These are phyloP conservation scores for Aspergillus sergii DNA, from an alignment of 2,329 filamentous ascomycete species.

Conservation along the genomic window DNA sequence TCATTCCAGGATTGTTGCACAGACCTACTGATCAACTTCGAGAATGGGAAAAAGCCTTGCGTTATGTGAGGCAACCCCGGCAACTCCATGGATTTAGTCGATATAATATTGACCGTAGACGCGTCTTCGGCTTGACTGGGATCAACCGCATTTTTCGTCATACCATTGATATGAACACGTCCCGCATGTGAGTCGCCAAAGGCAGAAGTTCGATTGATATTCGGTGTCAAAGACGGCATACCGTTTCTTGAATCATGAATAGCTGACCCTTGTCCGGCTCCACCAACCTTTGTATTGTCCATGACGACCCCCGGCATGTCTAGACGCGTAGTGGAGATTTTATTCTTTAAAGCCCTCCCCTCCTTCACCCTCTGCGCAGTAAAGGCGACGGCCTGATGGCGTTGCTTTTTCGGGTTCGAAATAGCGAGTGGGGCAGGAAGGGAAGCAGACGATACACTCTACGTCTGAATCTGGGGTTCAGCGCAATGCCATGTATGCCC, in stretches of 20 bases:
- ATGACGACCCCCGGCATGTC: slow-evolving; percentile 48
- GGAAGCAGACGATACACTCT: slow-evolving; percentile 25
- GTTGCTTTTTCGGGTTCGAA: slow-evolving; percentile 20
- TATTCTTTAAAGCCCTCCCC: slow-evolving; percentile 27
- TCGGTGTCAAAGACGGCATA: slow-evolving; percentile 18
- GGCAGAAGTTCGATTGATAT: slow-evolving; percentile 19
- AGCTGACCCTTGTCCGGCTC: slow-evolving; percentile 27
- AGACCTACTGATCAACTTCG: slow-evolving; percentile 73
- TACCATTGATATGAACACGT: slow-evolving; percentile 31
- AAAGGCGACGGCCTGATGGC: slow-evolving; percentile 24
- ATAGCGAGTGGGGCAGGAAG: slow-evolving; percentile 28
- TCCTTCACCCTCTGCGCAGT: slow-evolving; percentile 33
- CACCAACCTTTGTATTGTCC: slow-evolving; percentile 38
- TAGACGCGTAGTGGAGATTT: slow-evolving; percentile 19
- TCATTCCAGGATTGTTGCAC: slow-evolving; percentile 82
- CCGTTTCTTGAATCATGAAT: slow-evolving; percentile 30
- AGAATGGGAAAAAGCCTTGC: slow-evolving; percentile 74
- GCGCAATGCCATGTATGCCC: slow-evolving; percentile 30
- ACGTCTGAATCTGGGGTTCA: slow-evolving; percentile 21
- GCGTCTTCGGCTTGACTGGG: slow-evolving; percentile 16
- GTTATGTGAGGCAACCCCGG: slow-evolving; percentile 69
- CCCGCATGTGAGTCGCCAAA: slow-evolving; percentile 25
- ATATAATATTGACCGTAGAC: slow-evolving; percentile 2
- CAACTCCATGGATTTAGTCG: slow-evolving; percentile 29
- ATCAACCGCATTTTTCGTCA: slow-evolving; percentile 16